Base-by-base conservation (phyloP, 2,329 filamentous ascomycete genomes). In the Nannizzia gypsea region DNA sequence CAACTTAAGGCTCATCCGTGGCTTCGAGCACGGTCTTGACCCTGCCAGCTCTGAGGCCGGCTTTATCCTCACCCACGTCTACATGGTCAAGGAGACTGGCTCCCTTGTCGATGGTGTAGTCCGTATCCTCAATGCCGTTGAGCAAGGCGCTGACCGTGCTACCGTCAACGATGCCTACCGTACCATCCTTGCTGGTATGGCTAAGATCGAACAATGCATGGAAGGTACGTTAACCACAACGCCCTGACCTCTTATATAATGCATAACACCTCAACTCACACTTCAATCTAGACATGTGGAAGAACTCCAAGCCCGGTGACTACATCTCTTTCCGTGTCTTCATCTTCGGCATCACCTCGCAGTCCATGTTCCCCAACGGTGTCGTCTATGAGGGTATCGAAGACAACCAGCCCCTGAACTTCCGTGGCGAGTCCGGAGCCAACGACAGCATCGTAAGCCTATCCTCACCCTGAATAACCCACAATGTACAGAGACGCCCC, bases 291-390 rank as follows among this genome's bases (percentile, higher is more conserved):
- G 82, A 79, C 50, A 97, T 97, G 92, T 96, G 91, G 92, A 81
- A 81, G 62, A 89, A 90, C 72, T 93, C 88, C 60, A 88, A 88
- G 67, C 91, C 91, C 1, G 80, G 81, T 17, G 83, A 90, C 65
- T 96, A 96, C 76, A 89, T 88, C 61, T 87, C 83, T 66, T 96
- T 96, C 82, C 87, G 91, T 44, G 95, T 92, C 9, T 96, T 96
- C 78, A 96, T 96, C 76, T 96, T 96, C 70, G 92, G 92, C 67
- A 96, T 96, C 74, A 95, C 90, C 1, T 87, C 83, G 55, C 91
- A 96, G 74, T 86, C 84, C 68, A 96, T 96, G 90, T 96, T 96
- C 74, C 91, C 91, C 6, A 79, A 91, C 64, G 92, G 92, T 6
- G 92, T 96, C 6, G 75, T 95, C 54, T 96, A 96, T 72, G 87